Percentiles rank a stretch among this genome's conserved stretches.
These are phyloP conservation scores for Solanum pinnatisectum DNA, from an alignment of 257 asterid genomes.

Conservation along the genomic window DNA sequence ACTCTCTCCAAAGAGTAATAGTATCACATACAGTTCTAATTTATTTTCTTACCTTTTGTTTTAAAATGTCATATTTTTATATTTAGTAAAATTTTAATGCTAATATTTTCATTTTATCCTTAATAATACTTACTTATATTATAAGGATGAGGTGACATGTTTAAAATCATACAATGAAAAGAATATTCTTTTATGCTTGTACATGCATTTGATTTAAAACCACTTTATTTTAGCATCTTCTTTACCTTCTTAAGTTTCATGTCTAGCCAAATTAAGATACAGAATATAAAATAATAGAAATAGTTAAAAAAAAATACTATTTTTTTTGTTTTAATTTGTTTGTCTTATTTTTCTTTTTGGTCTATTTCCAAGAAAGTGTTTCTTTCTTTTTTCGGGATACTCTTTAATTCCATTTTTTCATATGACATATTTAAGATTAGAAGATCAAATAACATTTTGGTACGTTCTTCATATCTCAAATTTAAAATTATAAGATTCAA, in stretches of 20 bases:
- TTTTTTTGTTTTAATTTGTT: too few relatives aligned
- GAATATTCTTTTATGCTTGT: not conserved
- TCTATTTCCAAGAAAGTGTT: too few relatives aligned
- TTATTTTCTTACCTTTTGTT: not conserved
- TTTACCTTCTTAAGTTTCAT: not conserved
- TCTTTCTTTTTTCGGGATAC: too few relatives aligned
- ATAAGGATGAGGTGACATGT: not conserved
- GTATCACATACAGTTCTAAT: not conserved
- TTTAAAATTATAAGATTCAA: not conserved
- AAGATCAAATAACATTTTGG: too few relatives aligned
- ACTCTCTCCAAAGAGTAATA: not conserved
- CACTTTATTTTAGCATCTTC: not conserved
- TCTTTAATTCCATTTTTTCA: too few relatives aligned
- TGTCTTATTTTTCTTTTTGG: not conserved
- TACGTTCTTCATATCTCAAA: too few relatives aligned
- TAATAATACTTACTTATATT: not conserved
- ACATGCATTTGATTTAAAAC: not conserved
- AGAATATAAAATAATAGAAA: not conserved
- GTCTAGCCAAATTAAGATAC: not conserved
- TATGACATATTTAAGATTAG: too few relatives aligned
- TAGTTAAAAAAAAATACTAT: not conserved
- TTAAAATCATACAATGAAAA: not conserved
- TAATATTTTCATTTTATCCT: not conserved
- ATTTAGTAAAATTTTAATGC: not conserved
- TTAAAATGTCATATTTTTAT: not conserved